A percentile compares a stretch with the other conserved stretches of the same genome.
Evolutionary conservation across 164 flowering plant species (phyloP).

Genomic region (Buxus sempervirens): DNA sequence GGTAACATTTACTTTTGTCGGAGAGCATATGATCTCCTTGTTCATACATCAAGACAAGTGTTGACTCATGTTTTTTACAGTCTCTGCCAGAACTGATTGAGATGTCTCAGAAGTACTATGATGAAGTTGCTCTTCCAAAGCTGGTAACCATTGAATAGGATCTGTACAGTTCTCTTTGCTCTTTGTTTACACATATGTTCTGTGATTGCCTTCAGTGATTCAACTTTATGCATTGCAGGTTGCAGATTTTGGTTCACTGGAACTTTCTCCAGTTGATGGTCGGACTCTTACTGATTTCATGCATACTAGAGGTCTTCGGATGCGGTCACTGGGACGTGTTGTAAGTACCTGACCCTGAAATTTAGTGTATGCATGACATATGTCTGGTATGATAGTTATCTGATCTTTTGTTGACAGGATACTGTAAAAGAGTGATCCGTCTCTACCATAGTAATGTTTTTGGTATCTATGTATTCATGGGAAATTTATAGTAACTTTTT

Average conservation of each 20-base stretch:
- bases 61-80: constrained; percentile 49
- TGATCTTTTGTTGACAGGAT: too few relatives aligned
- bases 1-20: constrained; percentile 35
- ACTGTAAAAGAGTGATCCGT: too few relatives aligned
- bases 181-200: neutral
- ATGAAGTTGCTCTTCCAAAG: constrained; percentile 91
- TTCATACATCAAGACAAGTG: constrained; percentile 6
- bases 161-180: neutral
- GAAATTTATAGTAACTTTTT: too few relatives aligned
- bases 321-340: constrained; percentile 95
- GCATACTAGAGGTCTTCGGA: constrained; percentile 98
- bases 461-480: too few relatives aligned
- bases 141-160: constrained; percentile 49
- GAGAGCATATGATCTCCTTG: neutral
- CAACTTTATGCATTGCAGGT: constrained; percentile 46
- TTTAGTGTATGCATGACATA: neutral
- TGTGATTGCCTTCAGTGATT: neutral
- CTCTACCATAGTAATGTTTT: too few relatives aligned
- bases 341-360: constrained; percentile 41
- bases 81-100: constrained; percentile 73
- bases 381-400: too few relatives aligned
- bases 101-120: constrained; percentile 81
- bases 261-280: constrained; percentile 99
- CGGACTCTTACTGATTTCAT: constrained; percentile 96
- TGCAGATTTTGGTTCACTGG: constrained; percentile 98